Base-by-base conservation (phyloP, 345 rosid genomes). In the Luvunga scandens region DNA sequence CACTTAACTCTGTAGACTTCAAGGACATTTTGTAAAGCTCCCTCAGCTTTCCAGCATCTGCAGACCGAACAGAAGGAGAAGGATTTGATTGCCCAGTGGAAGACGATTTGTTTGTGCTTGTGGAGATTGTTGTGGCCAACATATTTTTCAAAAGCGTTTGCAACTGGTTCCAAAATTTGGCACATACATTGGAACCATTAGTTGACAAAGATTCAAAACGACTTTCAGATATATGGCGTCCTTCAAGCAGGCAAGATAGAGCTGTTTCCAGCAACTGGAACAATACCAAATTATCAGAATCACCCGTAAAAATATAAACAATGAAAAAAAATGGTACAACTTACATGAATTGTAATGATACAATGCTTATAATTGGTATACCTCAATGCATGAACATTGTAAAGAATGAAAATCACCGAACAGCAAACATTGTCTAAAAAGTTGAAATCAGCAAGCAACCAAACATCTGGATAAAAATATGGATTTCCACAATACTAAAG, bases 181-280 rank as follows among this genome's bases (percentile, higher is more conserved):
- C 60, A 61, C 85, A 85, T 24, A 92, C 68, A 73, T 90, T 88
- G 0, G 90, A 82, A 75, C 84, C 79, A 73, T 87, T 86, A 34
- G 79, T 76, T 78, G 34, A 83, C 28, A 87, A 80, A 30, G 89
- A 81, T 67, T 80, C 81, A 0, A 87, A 80, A 28, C 45, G 34
- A 66, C 77, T 78, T 67, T 88, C 86, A 0, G 92, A 74, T 9
- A 89, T 62, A 22, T 79, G 78, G 45, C 93, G 90, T 42, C 90
- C 97, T 84, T 91, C 97, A 9, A 95, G 91, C 71, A 95, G 79
- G 75, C 85, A 85, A 55, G 90, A 79, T 33, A 93, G 79, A 68
- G 98, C 93, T 25, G 92, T 84, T 75, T 93, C 98, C 78, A 92
- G 86, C 90, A 95, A 87, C 98, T 95, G 89, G 8, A 77, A 42